Evolutionary conservation across 495 filamentous ascomycete species (phyloP).

Genomic region (Neurospora discreta): DNA sequence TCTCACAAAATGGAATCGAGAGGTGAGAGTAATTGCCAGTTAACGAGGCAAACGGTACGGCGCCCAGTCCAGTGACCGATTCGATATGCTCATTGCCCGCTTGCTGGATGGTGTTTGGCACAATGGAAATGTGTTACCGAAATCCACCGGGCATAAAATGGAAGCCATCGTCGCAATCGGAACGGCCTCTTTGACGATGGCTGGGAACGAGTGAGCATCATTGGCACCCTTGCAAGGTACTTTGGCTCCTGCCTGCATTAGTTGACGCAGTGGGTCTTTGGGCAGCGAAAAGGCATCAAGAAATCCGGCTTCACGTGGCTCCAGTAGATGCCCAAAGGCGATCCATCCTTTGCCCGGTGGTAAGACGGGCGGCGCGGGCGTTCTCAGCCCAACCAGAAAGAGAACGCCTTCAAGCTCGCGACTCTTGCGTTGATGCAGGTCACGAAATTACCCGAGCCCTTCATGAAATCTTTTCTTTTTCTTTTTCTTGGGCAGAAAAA

Average conservation of each 20-base stretch:
- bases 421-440: constrained; percentile 9
- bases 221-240: constrained; percentile 12
- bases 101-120: constrained; percentile 16
- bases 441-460: constrained; percentile 3
- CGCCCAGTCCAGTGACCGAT: constrained; percentile 17
- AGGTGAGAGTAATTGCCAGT: constrained; percentile 17
- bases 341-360: constrained; percentile 10
- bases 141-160: background rate
- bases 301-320: constrained; percentile 22
- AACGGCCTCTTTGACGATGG: constrained; percentile 1
- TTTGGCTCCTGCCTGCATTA: constrained; percentile 8
- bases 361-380: constrained; percentile 13
- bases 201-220: constrained; percentile 2
- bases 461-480: background rate
- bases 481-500: constrained; percentile 17
- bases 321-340: constrained; percentile 14
- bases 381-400: constrained; percentile 21
- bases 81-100: constrained; percentile 8
- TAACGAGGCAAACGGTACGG: constrained; percentile 3
- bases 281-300: constrained; percentile 17
- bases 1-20: constrained; percentile 37
- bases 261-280: constrained; percentile 22
- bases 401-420: constrained; percentile 1
- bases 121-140: background rate
- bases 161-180: constrained; percentile 1